phyloP scores from a whole-genome alignment of 2,329 filamentous ascomycete species.

The Peltaster fructicola region DNA sequence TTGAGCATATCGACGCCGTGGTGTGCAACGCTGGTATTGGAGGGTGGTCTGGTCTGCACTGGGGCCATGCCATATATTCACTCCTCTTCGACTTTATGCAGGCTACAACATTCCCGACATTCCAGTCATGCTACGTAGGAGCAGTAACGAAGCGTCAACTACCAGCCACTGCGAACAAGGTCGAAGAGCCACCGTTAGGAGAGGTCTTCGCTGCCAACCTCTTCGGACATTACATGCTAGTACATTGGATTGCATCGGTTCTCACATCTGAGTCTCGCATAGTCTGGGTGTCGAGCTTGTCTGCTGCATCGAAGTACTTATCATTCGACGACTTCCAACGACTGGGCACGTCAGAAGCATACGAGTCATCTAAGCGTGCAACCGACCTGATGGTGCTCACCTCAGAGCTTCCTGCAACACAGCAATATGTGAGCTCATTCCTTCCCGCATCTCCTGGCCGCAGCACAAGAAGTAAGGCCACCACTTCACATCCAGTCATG shows the following conservation, averaged over 20 bases:
- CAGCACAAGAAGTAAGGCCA: constrained; percentile 9
- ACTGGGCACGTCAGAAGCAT: constrained; percentile 43
- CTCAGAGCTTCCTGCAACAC: constrained; percentile 45
- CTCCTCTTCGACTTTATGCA: constrained; percentile 46
- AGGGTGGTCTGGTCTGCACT: constrained; percentile 68
- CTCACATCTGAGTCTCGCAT: constrained; percentile 45
- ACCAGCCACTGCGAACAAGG: constrained; percentile 3
- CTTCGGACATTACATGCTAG: constrained; percentile 86
- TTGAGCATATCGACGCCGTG: constrained; percentile 60
- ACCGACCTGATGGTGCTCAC: constrained; percentile 73
- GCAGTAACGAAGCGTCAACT: constrained; percentile 37
- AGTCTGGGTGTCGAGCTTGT: constrained; percentile 75
- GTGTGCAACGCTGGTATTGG: constrained; percentile 81
- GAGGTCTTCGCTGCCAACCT: constrained; percentile 81
- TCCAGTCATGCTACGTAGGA: constrained; percentile 48
- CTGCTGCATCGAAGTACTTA: constrained; percentile 43
- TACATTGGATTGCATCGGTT: constrained; percentile 61
- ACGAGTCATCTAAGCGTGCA: constrained; percentile 75
- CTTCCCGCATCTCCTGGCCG: constrained; percentile 25
- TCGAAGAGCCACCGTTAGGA: constrained; percentile 40
- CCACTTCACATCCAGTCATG: constrained; percentile 35
- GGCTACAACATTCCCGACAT: constrained; percentile 58
- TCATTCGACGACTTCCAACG: constrained; percentile 59
- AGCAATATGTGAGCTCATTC: constrained; percentile 39
- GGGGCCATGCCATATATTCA: constrained; percentile 38